Percentiles rank a stretch among this genome's conserved stretches.
Conservation (phyloP, 1,284 basidiomycete genomes). For the Erythrobasidium hasegawianum region DNA sequence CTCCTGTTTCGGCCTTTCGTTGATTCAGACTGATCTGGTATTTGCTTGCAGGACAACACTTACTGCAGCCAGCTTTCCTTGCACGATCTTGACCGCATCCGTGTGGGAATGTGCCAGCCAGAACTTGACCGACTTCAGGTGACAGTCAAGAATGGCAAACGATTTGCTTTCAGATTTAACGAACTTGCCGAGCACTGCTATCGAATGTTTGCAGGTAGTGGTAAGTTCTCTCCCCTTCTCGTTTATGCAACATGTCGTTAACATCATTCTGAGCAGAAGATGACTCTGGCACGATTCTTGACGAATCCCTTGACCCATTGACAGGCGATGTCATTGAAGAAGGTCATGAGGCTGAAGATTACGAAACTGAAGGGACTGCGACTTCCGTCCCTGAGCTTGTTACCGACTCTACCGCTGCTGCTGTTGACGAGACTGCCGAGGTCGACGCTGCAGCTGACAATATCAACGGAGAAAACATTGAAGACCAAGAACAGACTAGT, state of each 20-base stretch:
- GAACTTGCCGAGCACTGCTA: constrained; percentile 42
- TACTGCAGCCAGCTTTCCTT: constrained; percentile 40
- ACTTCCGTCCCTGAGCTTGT: background rate
- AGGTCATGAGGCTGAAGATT: constrained; percentile 16
- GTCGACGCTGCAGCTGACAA: background rate
- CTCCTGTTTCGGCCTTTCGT: background rate
- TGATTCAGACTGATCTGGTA: no score
- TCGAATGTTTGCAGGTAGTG: constrained; percentile 21
- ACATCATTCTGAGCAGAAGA: no score
- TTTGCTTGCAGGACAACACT: constrained; percentile 44
- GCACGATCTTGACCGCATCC: constrained; percentile 43
- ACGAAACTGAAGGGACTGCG: constrained; percentile 19
- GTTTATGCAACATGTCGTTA: no score
- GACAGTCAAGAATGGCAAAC: constrained; percentile 25
- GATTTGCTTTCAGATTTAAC: constrained; percentile 43
- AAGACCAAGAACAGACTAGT: constrained; percentile 2
- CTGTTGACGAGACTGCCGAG: constrained; percentile 1
- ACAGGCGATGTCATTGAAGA: constrained; percentile 12
- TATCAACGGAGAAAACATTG: constrained; percentile 6
- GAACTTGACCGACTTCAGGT: constrained; percentile 40
- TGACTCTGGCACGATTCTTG: constrained; percentile 9
- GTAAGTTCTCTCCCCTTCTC: no score
- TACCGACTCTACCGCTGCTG: no score
- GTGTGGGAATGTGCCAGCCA: constrained; percentile 41
- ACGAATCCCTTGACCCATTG: constrained; percentile 7